Evolutionary conservation across 148 eudicot species (phyloP), one percentile per base, ranked within the genome.

Genomic region (Euryodendron excelsum): DNA sequence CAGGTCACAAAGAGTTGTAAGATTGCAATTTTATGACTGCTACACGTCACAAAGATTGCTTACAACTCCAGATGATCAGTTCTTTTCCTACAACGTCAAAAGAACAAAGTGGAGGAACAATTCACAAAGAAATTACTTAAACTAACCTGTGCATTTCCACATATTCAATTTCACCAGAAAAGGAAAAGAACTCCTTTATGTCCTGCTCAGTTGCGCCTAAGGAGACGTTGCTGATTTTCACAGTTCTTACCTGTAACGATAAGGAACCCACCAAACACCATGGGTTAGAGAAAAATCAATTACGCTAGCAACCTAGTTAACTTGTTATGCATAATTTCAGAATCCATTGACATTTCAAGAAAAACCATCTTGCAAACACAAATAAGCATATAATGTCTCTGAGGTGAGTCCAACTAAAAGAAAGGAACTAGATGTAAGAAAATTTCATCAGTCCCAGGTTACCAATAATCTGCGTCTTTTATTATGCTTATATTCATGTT

Each of bases 181-280:
- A 94, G 53, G 97, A 92, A 81, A 94, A 94, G 82, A 94, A 94
- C 84, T 92, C 97, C 78, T 83, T 90, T 80, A 92, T 80, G 55
- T 94, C 97, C 80, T 91, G 89, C 77, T 89, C 93, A 63, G 91
- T 79, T 47, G 95, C 95, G 64, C 91, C 84, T 31, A 88, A 84
- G 77, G 97, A 94, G 73, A 94, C 92, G 86, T 91, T 91, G 86
- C 89, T 88, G 58, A 91, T 94, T 81, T 87, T 89, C 79, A 91
- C 97, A 64, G 91, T 89, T 89, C 80, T 86, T 64, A 84, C 80
- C 93, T 90, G 91, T 50, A 75, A 83, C 52, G 23, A 36, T 20
- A 63, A 66, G 13, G 47, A 66, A 66, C 25, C 23, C 23, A 66
- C 7, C 45, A n/a, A 66, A 31, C 5, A 31, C 5, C 5, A 17